Evolutionary conservation across 2,329 filamentous ascomycete genomes (phyloP), one percentile per base, ranked within the genome.

Genomic region (Zalaria obscura): DNA sequence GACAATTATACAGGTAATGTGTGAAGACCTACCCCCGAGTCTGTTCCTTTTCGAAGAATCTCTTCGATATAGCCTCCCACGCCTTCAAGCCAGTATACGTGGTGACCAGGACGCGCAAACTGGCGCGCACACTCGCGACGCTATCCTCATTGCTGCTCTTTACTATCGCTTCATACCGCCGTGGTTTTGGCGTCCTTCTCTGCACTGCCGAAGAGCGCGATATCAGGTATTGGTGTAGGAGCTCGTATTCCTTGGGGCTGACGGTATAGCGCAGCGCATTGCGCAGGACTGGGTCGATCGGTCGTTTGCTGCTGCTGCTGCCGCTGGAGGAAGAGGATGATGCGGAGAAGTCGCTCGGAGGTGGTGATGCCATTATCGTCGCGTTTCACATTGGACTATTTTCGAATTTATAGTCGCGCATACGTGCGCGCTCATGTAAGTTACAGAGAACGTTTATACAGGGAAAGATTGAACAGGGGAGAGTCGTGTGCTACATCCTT

Each of bases 221-320:
- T 39, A 91, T 71, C 40, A 93, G 73, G 56, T 88, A 87, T 55
- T 81, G 80, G 61, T 94, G 86, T 11, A 95, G 73, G 1, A 80
- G 67, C 50, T 84, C 80, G 62, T 95, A 95, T 60, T 95, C 88
- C 59, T 80, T 78, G 35, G 85, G 78, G 56, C 88, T 86, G 40
- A 79, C 61, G 44, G 83, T 91, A 63, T 94, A 88, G 50, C 87
- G 80, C 45, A 95, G 70, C 35, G 85, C 80, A 60, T 91, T 93
- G 61, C 84, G 83, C 43, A 93, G 71, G 47, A 93, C 72, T 4
- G 83, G 81, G 50, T 89, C 82, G 45, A 72, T 53, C 8, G 42
- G 26, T 34, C 36, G 36, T 40, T 41, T 45, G 34, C 29, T 37
- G 38, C 38, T 33, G 32, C 27, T 38, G 39, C 40, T 34, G 37